Conservation (phyloP, 805 yeast species). For the Hanseniaspora lachancei region DNA sequence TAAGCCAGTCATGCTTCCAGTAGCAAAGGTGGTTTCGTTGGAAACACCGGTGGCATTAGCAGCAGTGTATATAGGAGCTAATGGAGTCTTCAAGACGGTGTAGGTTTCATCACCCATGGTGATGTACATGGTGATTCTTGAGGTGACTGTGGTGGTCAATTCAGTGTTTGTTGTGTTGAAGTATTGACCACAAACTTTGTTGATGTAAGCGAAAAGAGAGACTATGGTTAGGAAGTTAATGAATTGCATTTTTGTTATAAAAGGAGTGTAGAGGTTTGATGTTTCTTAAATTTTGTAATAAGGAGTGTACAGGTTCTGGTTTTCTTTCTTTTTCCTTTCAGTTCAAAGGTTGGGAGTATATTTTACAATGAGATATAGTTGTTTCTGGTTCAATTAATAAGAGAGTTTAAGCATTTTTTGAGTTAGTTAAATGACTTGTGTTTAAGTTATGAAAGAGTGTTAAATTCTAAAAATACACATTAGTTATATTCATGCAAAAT, state of each 20-base stretch:
- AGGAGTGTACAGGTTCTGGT: constrained; percentile 7
- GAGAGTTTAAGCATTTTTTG: no score
- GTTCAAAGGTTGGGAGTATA: background rate
- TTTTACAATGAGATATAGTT: background rate
- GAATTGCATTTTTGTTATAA: background rate
- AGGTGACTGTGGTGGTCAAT: constrained; percentile 6
- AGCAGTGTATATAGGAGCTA: constrained; percentile 11
- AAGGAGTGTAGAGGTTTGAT: background rate
- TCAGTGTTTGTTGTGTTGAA: constrained; percentile 15
- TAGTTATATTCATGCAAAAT: no score
- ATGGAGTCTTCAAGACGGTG: constrained; percentile 11
- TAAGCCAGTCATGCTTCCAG: constrained; percentile 17
- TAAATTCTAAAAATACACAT: no score
- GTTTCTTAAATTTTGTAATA: background rate
- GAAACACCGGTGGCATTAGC: background rate
- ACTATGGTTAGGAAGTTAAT: constrained; percentile 4
- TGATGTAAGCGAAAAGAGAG: constrained; percentile 1
- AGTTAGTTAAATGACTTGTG: no score
- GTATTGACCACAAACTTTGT: constrained; percentile 6
- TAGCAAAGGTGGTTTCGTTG: background rate
- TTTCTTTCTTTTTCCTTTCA: background rate
- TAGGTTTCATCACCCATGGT: constrained; percentile 9
- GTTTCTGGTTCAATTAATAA: background rate
- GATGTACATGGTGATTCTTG: constrained; percentile 10
- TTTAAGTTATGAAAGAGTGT: no score